Base-by-base conservation (phyloP, 2,329 filamentous ascomycete genomes). In the Fusarium anguioides region DNA sequence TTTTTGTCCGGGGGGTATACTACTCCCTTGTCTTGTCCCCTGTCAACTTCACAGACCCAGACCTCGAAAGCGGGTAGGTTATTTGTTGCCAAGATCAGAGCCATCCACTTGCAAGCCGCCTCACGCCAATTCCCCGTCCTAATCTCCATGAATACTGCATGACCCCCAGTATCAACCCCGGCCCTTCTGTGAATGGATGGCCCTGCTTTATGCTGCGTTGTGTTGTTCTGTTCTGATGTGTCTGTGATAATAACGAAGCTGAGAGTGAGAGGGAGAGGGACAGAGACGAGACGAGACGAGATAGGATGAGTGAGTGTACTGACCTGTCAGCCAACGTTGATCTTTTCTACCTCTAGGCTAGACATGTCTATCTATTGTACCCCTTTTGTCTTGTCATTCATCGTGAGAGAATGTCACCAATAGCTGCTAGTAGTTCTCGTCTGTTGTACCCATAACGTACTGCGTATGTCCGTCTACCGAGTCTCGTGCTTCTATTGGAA, bases 111-210 rank as follows among this genome's bases (percentile, higher is more conserved):
- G 46, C 26, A 64, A 60, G 63, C 36, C 58, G 63, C 49, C 52
- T 49, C 59, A 68, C 45, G 46, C 64, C 64, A 68, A 50, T 68
- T 67, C 64, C 64, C 64, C 64, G 50, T 67, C 51, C 53, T 53
- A 64, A 68, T 68, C 53, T 67, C 64, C 64, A 67, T 29, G 27
- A 29, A 29, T 12, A 29, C 27, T 29, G 27, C n/a, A 41, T 68
- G 26, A 33, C 40, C 53, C 49, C 48, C 40, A 33, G 42, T 26
- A 41, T 35, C 21, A 57, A 42, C 62, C 63, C 62, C 26, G 31
- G 62, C 18, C 58, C 35, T 47, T 39, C n/a, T 39, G n/a, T 62
- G 36, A 44, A 57, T 14, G 26, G 51, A 24, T 27, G 26, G 26
- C 27, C 29, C 33, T 27, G 39, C 31, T 46, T 35, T 29, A 35